These are phyloP conservation scores for Furculomyces boomerangus DNA, from an alignment of 371 early-diverging fungal species.

Conservation along the genomic window DNA sequence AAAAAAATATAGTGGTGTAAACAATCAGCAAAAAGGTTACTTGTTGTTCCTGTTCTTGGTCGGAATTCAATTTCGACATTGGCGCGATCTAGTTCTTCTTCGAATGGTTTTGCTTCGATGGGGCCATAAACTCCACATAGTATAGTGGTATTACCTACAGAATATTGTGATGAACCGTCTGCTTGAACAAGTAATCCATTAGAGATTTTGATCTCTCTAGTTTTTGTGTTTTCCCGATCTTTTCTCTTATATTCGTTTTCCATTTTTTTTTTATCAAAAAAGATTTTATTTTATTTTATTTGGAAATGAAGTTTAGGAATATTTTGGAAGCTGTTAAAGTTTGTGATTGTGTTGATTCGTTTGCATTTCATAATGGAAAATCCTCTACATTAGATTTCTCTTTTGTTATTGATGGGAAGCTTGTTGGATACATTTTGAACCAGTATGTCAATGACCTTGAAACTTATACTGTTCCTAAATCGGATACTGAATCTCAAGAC, in stretches of 20 bases:
- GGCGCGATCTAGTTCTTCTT: slow-evolving; percentile 76
- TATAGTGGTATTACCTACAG: slow-evolving; percentile 23
- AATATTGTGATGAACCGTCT: slow-evolving; percentile 4
- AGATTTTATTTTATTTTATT: not conserved
- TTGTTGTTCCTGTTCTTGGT: slow-evolving; percentile 39
- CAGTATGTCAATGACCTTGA: not conserved
- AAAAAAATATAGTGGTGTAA: not conserved
- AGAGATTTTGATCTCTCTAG: not conserved
- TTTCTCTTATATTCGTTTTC: not conserved
- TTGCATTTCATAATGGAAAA: no score
- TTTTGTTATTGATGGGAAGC: not conserved
- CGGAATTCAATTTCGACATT: slow-evolving; percentile 59
- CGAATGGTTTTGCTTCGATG: slow-evolving; percentile 55
- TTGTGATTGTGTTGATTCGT: not conserved
- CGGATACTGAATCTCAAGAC: no score
- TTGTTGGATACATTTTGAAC: not conserved
- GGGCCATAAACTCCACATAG: slow-evolving; percentile 78
- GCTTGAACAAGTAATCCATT: slow-evolving; percentile 1
- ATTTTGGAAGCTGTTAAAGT: not conserved
- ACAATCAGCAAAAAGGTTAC: slow-evolving; percentile 4
- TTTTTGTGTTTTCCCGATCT: not conserved
- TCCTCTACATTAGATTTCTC: no score
- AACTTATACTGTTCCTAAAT: not conserved
- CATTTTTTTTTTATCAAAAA: not conserved
- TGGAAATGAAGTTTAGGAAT: not conserved